A percentile compares a stretch with the other conserved stretches of the same genome.
Conservation (phyloP, 208 protist species). For the Blechomonas ayalai region DNA sequence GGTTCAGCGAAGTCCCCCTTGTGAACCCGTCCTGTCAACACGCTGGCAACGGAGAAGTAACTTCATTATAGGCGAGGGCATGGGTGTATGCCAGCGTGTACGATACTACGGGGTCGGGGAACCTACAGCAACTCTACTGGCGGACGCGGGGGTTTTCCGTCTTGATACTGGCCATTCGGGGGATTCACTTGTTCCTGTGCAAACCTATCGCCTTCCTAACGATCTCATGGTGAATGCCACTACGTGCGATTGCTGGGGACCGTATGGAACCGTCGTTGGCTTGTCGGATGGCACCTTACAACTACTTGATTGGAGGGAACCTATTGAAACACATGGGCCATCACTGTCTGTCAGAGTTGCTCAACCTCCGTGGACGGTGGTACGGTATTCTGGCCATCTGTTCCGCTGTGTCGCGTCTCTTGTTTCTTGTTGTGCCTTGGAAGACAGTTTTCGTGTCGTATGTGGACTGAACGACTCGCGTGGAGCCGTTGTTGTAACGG, state of each 20-base stretch:
- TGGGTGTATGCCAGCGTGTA: slow-evolving; percentile 5
- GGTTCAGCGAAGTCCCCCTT: too few relatives aligned
- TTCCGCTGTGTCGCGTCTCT: slow-evolving; percentile 20
- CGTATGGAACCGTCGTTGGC: slow-evolving; percentile 33
- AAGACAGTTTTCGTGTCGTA: slow-evolving; percentile 50
- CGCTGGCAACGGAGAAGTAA: too few relatives aligned
- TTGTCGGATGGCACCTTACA: slow-evolving; percentile 54
- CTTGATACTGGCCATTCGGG: slow-evolving; percentile 7
- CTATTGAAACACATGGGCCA: not conserved
- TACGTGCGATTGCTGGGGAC: slow-evolving; percentile 44
- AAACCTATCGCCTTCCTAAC: slow-evolving; percentile 4
- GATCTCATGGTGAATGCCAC: slow-evolving; percentile 30
- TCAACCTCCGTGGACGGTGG: slow-evolving; percentile 27
- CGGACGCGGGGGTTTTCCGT: slow-evolving; percentile 8
- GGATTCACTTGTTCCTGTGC: not conserved
- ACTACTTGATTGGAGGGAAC: slow-evolving; percentile 52
- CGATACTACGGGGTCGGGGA: slow-evolving; percentile 8
- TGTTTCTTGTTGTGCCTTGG: slow-evolving; percentile 56
- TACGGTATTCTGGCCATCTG: slow-evolving; percentile 2
- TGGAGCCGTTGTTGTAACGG: slow-evolving; percentile 49
- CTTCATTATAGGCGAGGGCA: slow-evolving; percentile 1
- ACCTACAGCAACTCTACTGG: not conserved
- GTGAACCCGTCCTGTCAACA: too few relatives aligned
- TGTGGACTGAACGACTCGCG: slow-evolving; percentile 43
- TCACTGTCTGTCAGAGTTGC: slow-evolving; percentile 8